These are phyloP conservation scores for Colletotrichum lindemuthianum DNA, from an alignment of 2,329 filamentous ascomycete genomes.

Conservation along the genomic window DNA sequence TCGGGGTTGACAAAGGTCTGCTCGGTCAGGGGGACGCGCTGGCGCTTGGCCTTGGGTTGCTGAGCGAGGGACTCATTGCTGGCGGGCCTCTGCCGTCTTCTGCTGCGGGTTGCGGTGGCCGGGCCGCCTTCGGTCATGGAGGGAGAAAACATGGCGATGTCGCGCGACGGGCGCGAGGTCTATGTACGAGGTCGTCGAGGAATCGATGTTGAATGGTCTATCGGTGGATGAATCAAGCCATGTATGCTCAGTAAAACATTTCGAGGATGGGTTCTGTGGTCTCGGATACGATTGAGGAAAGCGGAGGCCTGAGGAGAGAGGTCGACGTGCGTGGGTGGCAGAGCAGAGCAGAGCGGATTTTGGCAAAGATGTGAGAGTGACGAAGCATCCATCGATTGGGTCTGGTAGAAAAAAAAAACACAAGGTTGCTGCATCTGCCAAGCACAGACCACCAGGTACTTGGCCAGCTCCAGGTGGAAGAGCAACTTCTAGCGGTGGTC, in stretches of 20 bases:
- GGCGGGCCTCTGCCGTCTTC: constrained; percentile 68
- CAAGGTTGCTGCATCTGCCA: constrained; percentile 44
- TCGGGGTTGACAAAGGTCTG: constrained; percentile 66
- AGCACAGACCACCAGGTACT: constrained; percentile 45
- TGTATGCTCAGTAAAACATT: constrained; percentile 34
- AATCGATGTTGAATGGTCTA: constrained; percentile 19
- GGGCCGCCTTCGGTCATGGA: constrained; percentile 62
- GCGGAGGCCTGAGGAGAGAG: constrained; percentile 21
- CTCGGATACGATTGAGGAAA: constrained; percentile 26
- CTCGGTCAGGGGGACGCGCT: constrained; percentile 66
- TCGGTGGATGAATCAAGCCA: constrained; percentile 3
- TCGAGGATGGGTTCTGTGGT: constrained; percentile 35
- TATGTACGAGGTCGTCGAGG: constrained; percentile 17
- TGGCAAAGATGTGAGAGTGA: constrained; percentile 38
- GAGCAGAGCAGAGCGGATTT: constrained; percentile 20
- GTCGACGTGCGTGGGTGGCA: constrained; percentile 21
- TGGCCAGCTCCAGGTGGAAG: background rate
- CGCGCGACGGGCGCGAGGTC: constrained; percentile 30
- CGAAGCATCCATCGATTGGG: constrained; percentile 42
- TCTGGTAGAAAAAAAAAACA: constrained; percentile 42
- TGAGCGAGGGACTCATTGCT: constrained; percentile 64
- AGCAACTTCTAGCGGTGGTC: too few relatives aligned
- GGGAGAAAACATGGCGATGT: constrained; percentile 67
- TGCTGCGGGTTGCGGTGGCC: constrained; percentile 67
- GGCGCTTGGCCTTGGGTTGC: constrained; percentile 72